phyloP scores from a whole-genome alignment of 345 rosid genomes.

The Nasturtium officinale region DNA sequence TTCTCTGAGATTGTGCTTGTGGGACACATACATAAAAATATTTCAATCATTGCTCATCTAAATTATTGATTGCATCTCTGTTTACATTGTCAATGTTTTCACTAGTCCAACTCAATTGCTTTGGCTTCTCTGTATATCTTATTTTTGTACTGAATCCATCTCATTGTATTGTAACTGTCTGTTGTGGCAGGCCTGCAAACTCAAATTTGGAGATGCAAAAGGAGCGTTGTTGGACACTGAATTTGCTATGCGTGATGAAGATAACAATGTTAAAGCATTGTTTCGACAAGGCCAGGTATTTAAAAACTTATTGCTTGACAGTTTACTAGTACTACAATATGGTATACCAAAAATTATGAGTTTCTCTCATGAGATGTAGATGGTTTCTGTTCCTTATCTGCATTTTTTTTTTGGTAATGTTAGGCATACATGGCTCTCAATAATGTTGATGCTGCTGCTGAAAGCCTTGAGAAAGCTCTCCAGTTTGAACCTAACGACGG shows the following conservation, averaged over 20 bases:
- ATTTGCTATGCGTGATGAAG: conserved; percentile 88
- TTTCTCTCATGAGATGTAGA: neutral
- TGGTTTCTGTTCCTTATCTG: neutral
- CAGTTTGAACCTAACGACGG: conserved; percentile 91
- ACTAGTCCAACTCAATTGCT: neutral
- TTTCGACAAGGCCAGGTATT: conserved; percentile 96
- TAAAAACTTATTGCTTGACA: conserved; percentile 1
- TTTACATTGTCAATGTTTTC: neutral
- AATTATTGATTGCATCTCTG: neutral
- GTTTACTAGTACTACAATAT: conserved; percentile 12
- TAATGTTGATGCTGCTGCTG: conserved; percentile 90
- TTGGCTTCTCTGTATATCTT: conserved; percentile 10
- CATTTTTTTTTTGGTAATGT: conserved; percentile 8
- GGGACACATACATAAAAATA: neutral
- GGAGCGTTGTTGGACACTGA: conserved; percentile 90
- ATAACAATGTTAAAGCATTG: conserved; percentile 84
- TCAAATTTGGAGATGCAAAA: conserved; percentile 79
- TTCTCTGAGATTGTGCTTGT: conserved; percentile 14
- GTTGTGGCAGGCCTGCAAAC: conserved; percentile 72
- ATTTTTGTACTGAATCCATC: neutral
- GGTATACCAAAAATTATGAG: neutral
- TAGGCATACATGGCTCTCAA: conserved; percentile 95
- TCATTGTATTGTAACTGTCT: conserved; percentile 18
- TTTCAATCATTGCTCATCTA: neutral
- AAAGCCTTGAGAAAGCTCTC: conserved; percentile 87